Base-by-base conservation (phyloP, 805 yeast species). In the Suhomyces tanzawaensis region DNA sequence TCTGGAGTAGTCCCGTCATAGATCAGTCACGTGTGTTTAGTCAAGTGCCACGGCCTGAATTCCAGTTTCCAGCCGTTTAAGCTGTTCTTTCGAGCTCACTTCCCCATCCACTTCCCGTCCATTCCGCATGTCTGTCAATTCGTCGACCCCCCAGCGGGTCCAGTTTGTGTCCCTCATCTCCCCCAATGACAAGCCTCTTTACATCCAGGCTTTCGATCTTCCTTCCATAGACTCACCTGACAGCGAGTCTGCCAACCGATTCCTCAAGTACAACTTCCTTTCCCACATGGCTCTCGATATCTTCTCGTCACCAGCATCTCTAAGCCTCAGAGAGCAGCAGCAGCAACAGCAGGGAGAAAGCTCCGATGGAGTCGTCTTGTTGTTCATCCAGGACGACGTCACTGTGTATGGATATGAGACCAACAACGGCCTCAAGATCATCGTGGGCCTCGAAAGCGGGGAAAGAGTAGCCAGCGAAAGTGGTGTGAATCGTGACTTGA, bases 211-310 rank as follows among this genome's bases (percentile, higher is more conserved):
- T 29, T 72, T 80, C 39, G 64, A 69, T 15, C 16, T 16, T 30
- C n/a, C 39, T 33, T 19, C 8, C 13, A 32, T 25, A 19, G 36
- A 29, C 5, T 17, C 36, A 5, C 18, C 42, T 9, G 36, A 47
- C 14, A 18, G 25, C 13, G 34, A 32, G 4, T 52, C 59, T 26
- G 66, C 71, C 31, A 72, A 77, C 46, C 68, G 66, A 41, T 60
- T 76, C 38, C 60, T 82, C 21, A 79, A 81, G 48, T 81, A 79
- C 61, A 81, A 83, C 51, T 82, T 82, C 48, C 63, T 83, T 21
- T 75, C 86, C n/a, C 87, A 83, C 53, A 82, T 83, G 83, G 79
- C 88, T 4, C 61, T 83, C 17, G 90, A 83, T 55, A 73, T 81
- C 15, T 81, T 83, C 51, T 69, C 79, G 23, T 76, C 84, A 21